Evolutionary conservation across 2,329 filamentous ascomycete genomes (phyloP).

Genomic region (Tolypocladium ophioglossoides): DNA sequence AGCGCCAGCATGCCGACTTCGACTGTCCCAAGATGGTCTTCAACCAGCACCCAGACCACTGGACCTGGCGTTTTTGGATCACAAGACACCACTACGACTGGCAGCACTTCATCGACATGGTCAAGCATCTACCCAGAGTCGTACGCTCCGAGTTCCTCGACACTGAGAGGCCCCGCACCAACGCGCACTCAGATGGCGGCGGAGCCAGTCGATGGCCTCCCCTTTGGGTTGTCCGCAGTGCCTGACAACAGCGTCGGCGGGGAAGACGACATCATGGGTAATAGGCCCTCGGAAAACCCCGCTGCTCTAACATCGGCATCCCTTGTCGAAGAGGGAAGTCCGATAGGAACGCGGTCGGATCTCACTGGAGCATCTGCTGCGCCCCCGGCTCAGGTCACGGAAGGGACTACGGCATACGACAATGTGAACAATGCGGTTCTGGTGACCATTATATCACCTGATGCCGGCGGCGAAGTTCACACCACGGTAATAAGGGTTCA

Average conservation of each 20-base stretch:
- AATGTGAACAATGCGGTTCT: background rate
- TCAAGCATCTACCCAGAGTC: background rate
- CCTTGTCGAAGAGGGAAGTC: background rate
- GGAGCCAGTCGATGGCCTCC: too few species aligned
- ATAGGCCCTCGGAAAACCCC: background rate
- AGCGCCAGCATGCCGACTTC: background rate
- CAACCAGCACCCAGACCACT: background rate
- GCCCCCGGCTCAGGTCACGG: too few species aligned
- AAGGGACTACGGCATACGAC: background rate
- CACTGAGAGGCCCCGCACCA: too few species aligned
- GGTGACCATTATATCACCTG: background rate
- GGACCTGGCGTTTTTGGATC: background rate
- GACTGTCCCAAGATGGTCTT: background rate
- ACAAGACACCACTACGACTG: background rate
- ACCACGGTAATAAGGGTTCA: background rate
- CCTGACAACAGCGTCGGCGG: too few species aligned
- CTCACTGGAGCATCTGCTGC: too few species aligned
- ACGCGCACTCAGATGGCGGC: too few species aligned
- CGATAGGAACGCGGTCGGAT: too few species aligned
- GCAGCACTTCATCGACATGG: background rate
- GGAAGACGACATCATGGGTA: too few species aligned
- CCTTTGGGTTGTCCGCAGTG: too few species aligned
- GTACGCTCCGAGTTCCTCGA: background rate
- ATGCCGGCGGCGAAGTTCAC: background rate
- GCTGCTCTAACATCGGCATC: background rate